Conservation (phyloP, 768 basidiomycete species). For the Lentinula boryana region DNA sequence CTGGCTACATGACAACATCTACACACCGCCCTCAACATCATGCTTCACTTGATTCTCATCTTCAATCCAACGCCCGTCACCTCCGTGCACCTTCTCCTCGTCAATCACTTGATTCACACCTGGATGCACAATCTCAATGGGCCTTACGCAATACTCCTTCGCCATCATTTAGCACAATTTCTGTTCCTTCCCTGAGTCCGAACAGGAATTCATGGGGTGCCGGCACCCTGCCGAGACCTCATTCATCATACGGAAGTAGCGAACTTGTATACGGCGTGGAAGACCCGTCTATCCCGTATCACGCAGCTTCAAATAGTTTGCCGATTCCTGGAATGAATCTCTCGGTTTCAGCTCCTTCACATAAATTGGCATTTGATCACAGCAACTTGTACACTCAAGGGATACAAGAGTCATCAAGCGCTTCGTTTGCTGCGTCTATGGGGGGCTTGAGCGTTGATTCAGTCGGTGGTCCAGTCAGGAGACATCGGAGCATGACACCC, state of each 20-base stretch:
- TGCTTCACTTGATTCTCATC: neutral
- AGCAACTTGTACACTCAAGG: constrained; percentile 40
- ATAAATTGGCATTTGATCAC: constrained; percentile 64
- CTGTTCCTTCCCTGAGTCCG: constrained; percentile 29
- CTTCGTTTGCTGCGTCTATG: neutral
- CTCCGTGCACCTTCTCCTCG: neutral
- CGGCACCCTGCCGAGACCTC: neutral
- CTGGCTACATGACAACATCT: neutral
- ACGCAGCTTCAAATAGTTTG: neutral
- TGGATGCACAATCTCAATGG: constrained; percentile 32
- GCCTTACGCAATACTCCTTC: constrained; percentile 28
- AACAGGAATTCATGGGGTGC: constrained; percentile 9
- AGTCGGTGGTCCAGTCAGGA: constrained; percentile 53
- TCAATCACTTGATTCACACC: constrained; percentile 2
- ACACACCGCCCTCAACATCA: neutral
- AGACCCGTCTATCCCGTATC: neutral
- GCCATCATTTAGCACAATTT: constrained; percentile 34
- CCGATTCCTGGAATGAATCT: neutral
- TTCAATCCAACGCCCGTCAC: neutral
- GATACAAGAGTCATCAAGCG: constrained; percentile 12
- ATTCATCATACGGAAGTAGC: neutral
- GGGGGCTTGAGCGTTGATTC: constrained; percentile 12
- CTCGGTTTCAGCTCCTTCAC: constrained; percentile 46
- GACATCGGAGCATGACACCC: constrained; percentile 77
- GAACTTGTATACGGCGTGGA: neutral